These are phyloP conservation scores for Echinosophora koreensis DNA, from an alignment of 306 rosid genomes.

Conservation along the genomic window DNA sequence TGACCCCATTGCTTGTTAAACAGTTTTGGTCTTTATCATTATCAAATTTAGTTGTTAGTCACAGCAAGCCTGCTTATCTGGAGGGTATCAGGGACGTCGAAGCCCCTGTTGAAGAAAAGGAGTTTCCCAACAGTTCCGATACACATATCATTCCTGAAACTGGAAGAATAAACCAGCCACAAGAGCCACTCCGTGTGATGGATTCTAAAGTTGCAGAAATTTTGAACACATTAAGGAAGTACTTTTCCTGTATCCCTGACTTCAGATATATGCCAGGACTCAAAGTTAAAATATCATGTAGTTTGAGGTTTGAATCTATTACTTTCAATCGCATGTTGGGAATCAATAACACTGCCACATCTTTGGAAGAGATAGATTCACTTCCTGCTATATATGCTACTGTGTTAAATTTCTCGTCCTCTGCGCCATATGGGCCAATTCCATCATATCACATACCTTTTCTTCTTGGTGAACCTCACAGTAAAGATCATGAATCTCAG, in stretches of 20 bases:
- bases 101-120: conserved; percentile 70
- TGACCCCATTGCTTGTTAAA: conserved; percentile 73
- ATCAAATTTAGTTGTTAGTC: conserved; percentile 65
- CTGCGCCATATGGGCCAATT: conserved; percentile 89
- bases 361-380: conserved; percentile 62
- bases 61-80: conserved; percentile 58
- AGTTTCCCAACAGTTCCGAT: conserved; percentile 50
- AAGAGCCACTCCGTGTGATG: conserved; percentile 80
- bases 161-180: conserved; percentile 59
- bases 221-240: conserved; percentile 69
- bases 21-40: conserved; percentile 94
- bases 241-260: conserved; percentile 94
- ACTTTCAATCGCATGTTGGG: conserved; percentile 72
- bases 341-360: conserved; percentile 49
- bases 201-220: conserved; percentile 90
- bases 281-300: conserved; percentile 74
- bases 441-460: conserved; percentile 82
- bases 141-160: conserved; percentile 52
- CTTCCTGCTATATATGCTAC: conserved; percentile 95
- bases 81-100: conserved; percentile 71
- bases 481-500: conserved; percentile 53
- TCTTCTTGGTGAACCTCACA: conserved; percentile 85
- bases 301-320: conserved; percentile 79
- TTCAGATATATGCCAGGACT: conserved; percentile 85
- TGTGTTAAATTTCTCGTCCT: conserved; percentile 78